Percentiles rank a stretch among this genome's conserved stretches.
Evolutionary conservation across 2,329 filamentous ascomycete genomes (phyloP).

Genomic region (Paracoccidioides brasiliensis): DNA sequence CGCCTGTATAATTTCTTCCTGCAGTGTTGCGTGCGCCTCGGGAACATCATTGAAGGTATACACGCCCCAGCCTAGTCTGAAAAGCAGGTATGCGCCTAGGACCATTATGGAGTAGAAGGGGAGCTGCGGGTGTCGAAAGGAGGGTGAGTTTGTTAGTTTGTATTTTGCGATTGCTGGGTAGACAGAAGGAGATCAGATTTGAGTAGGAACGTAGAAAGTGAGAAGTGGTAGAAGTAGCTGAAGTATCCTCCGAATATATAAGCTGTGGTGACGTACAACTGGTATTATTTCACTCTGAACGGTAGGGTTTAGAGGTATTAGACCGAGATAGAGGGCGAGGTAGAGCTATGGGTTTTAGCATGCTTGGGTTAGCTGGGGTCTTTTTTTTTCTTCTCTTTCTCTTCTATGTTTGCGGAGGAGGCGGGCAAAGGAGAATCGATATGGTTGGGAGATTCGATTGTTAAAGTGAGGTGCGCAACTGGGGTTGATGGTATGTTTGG

Average conservation of each 20-base stretch:
- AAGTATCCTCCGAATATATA: neutral
- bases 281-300: conserved; percentile 79
- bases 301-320: conserved; percentile 64
- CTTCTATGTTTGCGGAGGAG: too few species aligned
- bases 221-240: conserved; percentile 2
- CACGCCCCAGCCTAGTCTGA: conserved; percentile 82
- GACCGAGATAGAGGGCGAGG: conserved; percentile 68
- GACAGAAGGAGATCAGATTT: too few species aligned
- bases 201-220: neutral
- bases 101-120: conserved; percentile 87
- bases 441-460: neutral
- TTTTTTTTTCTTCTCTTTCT: too few species aligned
- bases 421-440: neutral
- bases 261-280: conserved; percentile 49
- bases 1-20: conserved; percentile 56
- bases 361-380: neutral
- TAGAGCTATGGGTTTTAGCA: conserved; percentile 55
- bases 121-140: conserved; percentile 42
- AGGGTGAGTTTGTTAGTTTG: neutral
- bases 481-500: neutral
- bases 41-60: conserved; percentile 95
- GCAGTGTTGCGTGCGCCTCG: conserved; percentile 76
- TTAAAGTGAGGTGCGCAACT: neutral
- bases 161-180: conserved; percentile 1
- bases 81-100: conserved; percentile 84